Conservation (phyloP, 225 moss, liverwort and hornwort species). For the Physcomitrium patens region DNA sequence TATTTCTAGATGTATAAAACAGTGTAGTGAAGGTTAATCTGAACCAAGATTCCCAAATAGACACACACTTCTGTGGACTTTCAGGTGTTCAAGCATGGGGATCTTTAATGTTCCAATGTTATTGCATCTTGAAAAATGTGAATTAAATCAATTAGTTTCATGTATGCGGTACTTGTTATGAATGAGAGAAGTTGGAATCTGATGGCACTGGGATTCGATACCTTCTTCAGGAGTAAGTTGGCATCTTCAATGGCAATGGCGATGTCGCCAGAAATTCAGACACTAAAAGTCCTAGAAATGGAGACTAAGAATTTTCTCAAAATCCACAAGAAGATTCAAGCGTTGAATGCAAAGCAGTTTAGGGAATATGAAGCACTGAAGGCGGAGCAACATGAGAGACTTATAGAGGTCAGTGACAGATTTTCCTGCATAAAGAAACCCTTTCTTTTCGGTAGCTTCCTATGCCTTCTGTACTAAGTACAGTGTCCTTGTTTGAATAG, state of each 20-base stretch:
- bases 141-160: neutral
- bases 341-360: slow-evolving; percentile 18
- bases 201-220: neutral
- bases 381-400: slow-evolving; percentile 30
- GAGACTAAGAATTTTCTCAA: slow-evolving; percentile 13
- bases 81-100: too few relatives aligned
- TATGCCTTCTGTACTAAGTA: neutral
- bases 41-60: too few relatives aligned
- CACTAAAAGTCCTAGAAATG: slow-evolving; percentile 15
- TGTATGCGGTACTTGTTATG: neutral
- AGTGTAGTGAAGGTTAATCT: too few relatives aligned
- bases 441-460: neutral
- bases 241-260: slow-evolving; percentile 26
- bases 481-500: neutral
- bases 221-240: slow-evolving; percentile 19
- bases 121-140: too few relatives aligned
- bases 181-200: neutral
- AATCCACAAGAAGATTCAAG: slow-evolving; percentile 20
- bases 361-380: slow-evolving; percentile 29
- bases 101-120: too few relatives aligned
- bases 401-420: slow-evolving; percentile 23
- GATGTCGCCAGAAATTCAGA: slow-evolving; percentile 29
- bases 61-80: too few relatives aligned
- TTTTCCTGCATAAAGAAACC: neutral
- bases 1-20: neutral